phyloP scores from a whole-genome alignment of 139 green algal genomes.

The Nannochloris sp. region DNA sequence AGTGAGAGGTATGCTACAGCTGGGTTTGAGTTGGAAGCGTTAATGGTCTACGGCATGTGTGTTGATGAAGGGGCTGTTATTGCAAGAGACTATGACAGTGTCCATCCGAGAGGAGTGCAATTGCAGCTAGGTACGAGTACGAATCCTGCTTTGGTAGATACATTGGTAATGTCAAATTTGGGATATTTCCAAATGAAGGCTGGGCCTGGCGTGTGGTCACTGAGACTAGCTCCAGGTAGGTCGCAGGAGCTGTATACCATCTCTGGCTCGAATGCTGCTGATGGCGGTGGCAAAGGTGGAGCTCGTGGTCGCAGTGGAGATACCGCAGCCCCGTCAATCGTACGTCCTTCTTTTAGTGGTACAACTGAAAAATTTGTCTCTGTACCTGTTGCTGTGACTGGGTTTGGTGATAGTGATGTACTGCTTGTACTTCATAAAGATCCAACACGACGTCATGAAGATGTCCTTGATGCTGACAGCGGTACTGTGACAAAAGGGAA shows the following conservation, averaged over 20 bases:
- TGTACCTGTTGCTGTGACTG: slow-evolving; percentile 28
- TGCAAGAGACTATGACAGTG: slow-evolving; percentile 22
- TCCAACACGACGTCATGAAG: slow-evolving; percentile 55
- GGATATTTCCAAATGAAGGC: slow-evolving; percentile 98
- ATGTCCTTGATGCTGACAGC: slow-evolving; percentile 52
- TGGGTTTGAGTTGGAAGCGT: slow-evolving; percentile 82
- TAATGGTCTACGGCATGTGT: slow-evolving; percentile 88
- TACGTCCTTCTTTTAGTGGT: too few species aligned
- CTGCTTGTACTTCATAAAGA: slow-evolving; percentile 70
- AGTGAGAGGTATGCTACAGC: slow-evolving; percentile 29
- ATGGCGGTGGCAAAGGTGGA: neutral
- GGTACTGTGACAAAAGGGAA: neutral
- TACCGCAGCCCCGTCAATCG: too few species aligned
- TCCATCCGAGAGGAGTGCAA: slow-evolving; percentile 82
- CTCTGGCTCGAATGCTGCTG: neutral
- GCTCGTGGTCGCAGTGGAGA: too few species aligned
- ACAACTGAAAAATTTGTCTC: neutral
- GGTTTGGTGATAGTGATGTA: slow-evolving; percentile 50
- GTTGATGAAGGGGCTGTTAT: slow-evolving; percentile 41
- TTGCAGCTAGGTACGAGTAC: slow-evolving; percentile 65
- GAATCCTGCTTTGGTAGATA: slow-evolving; percentile 62
- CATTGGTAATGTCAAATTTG: slow-evolving; percentile 95
- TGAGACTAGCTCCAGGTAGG: slow-evolving; percentile 51
- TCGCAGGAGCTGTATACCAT: slow-evolving; percentile 25
- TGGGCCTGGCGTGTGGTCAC: slow-evolving; percentile 56